Evolutionary conservation across 176 grass and related monocot genomes (phyloP), one percentile per base, ranked within the genome.

Genomic region (Oryza coarctata): DNA sequence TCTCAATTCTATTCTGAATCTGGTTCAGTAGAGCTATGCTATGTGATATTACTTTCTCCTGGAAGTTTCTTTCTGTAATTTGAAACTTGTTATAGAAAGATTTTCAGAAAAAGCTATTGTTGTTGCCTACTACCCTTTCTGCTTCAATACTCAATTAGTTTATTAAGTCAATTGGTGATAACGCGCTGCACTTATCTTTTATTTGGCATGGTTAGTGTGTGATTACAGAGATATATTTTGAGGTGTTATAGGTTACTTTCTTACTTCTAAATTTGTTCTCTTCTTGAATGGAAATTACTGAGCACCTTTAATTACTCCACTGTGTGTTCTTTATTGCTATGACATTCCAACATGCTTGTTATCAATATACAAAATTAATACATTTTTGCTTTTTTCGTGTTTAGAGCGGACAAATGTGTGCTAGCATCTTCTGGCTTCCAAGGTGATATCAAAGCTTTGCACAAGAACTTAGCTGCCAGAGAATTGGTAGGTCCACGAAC

Each of bases 391-490:
- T 57, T 63, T 10, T 71, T 12, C 22, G 3, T 89, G 5, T 74
- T 38, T 77, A 99, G 97, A 68, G 89, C 93, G 47, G 93, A 99
- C 35, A 96, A 96, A 87, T 92, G 89, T 71, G 80, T 94, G 23
- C 68, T 99, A 80, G 91, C 93, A 40, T 93, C 97, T 63, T 99
- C 97, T 1, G 97, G 93, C 71, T 99, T 95, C 62, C 97, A 99
- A 85, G 97, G 93, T 70, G 97, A 99, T 80, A 94, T 99, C 67
- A 92, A 94, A 82, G 97, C 97, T 90, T 76, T 99, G 35, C 97
- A 99, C 76, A 99, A 99, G 70, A 89, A 96, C 93, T 87, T 99
- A 82, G 69, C 91, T 28, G 97, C 97, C 58, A 95, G 80, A 32
- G 93, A 98, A 73, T 66, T 97, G 85, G 95, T 97, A 85, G 47